Evolutionary conservation across 768 basidiomycete genomes (phyloP).

Genomic region (Suillus plorans): DNA sequence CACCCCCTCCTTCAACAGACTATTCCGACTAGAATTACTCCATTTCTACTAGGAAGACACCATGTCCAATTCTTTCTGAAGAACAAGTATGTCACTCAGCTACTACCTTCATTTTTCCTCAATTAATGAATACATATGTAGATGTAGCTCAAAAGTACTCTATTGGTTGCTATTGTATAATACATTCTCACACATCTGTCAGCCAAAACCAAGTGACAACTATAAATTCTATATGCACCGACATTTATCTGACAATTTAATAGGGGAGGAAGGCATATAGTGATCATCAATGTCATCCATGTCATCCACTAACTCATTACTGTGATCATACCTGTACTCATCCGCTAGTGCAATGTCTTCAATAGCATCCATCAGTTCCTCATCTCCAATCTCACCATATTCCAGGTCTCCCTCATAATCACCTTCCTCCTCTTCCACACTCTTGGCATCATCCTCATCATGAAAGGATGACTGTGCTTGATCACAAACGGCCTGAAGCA

Average conservation of each 20-base stretch:
- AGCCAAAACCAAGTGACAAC: not conserved
- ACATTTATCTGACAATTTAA: not conserved
- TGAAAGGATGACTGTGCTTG: not conserved
- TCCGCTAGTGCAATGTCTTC: constrained; percentile 12
- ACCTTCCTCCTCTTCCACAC: not conserved
- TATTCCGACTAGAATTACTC: too few species aligned
- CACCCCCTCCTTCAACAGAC: too few species aligned
- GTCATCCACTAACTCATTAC: not conserved
- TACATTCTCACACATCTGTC: too few species aligned
- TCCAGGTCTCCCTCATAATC: not conserved
- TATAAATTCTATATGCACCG: not conserved
- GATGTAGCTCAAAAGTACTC: too few species aligned
- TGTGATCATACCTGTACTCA: constrained; percentile 1
- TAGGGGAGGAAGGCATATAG: constrained; percentile 1
- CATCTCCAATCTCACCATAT: not conserved
- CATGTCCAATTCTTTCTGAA: too few species aligned
- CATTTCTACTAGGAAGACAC: too few species aligned
- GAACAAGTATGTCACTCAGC: too few species aligned
- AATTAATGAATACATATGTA: too few species aligned
- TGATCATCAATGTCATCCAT: not conserved
- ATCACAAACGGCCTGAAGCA: not conserved
- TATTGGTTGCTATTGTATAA: too few species aligned
- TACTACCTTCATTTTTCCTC: too few species aligned
- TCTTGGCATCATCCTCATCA: not conserved
- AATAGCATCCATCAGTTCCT: constrained; percentile 9